A percentile compares a stretch with the other conserved stretches of the same genome.
phyloP scores from a whole-genome alignment of 345 rosid species.

The Populus tremula region DNA sequence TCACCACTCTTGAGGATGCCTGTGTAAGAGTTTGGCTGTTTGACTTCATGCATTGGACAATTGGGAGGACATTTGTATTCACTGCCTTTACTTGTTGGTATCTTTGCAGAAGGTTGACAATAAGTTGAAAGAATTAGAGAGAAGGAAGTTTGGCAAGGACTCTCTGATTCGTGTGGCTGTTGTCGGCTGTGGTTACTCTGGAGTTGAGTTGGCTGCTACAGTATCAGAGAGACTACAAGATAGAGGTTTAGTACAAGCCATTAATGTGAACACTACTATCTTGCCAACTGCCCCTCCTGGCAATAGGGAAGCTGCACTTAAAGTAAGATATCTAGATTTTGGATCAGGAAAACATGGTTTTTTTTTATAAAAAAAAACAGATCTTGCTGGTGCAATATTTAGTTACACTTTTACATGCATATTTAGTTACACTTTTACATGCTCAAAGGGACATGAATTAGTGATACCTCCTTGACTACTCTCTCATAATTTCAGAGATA shows the following conservation, averaged over 20 bases:
- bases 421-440: too few relatives aligned
- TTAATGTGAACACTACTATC: constrained; percentile 68
- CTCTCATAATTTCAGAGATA: too few relatives aligned
- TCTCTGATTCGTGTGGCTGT: constrained; percentile 59
- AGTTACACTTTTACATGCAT: too few relatives aligned
- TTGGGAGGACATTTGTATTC: neutral
- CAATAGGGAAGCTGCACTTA: constrained; percentile 81
- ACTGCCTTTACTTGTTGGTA: constrained; percentile 2
- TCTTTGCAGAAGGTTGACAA: constrained; percentile 63
- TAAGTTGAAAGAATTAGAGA: constrained; percentile 62
- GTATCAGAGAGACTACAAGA: constrained; percentile 81
- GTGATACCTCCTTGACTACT: too few relatives aligned
- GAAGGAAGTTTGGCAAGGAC: constrained; percentile 59
- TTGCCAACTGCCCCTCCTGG: constrained; percentile 83
- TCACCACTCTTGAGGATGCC: constrained; percentile 85
- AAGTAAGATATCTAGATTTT: constrained; percentile 42
- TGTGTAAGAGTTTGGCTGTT: constrained; percentile 45
- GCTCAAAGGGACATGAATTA: too few relatives aligned
- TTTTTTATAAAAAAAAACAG: neutral
- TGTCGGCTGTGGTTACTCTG: constrained; percentile 95
- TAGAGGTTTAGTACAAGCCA: constrained; percentile 71
- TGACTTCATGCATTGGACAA: neutral
- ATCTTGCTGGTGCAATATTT: too few relatives aligned
- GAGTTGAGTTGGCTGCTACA: constrained; percentile 96
- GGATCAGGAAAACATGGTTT: neutral